Conservation (phyloP, 2,329 filamentous ascomycete genomes). For the Pezizomycotina sp. region DNA sequence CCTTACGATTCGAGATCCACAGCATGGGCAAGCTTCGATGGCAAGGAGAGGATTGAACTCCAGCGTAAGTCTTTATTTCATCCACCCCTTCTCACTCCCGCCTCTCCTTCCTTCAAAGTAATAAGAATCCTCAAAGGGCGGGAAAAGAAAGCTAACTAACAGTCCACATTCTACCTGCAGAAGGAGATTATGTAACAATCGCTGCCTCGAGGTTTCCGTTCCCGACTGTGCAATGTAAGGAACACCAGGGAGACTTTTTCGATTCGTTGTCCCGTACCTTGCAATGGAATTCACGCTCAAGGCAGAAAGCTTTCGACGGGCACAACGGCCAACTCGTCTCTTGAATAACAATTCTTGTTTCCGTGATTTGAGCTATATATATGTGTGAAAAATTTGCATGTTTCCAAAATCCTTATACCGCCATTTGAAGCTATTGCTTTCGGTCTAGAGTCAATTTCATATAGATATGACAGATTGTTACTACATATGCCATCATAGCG, state of each 20-base stretch:
- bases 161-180: too few species aligned
- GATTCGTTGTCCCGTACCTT: constrained; percentile 24
- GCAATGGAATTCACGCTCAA: constrained; percentile 18
- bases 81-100: neutral
- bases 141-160: too few species aligned
- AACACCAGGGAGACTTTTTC: constrained; percentile 26
- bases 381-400: too few species aligned
- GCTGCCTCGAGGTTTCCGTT: constrained; percentile 68
- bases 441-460: too few species aligned
- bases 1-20: constrained; percentile 79
- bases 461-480: too few species aligned
- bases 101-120: too few species aligned
- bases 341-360: constrained; percentile 27
- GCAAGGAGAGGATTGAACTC: constrained; percentile 70
- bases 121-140: too few species aligned
- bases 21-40: constrained; percentile 97
- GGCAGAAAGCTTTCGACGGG: constrained; percentile 12
- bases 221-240: constrained; percentile 41
- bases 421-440: too few species aligned
- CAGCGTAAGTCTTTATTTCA: constrained; percentile 31
- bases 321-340: constrained; percentile 28
- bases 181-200: constrained; percentile 68
- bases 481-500: too few species aligned
- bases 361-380: constrained; percentile 27
- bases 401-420: too few species aligned